Conservation (phyloP, 805 yeast genomes). For the Jamesozyma lodderae region DNA sequence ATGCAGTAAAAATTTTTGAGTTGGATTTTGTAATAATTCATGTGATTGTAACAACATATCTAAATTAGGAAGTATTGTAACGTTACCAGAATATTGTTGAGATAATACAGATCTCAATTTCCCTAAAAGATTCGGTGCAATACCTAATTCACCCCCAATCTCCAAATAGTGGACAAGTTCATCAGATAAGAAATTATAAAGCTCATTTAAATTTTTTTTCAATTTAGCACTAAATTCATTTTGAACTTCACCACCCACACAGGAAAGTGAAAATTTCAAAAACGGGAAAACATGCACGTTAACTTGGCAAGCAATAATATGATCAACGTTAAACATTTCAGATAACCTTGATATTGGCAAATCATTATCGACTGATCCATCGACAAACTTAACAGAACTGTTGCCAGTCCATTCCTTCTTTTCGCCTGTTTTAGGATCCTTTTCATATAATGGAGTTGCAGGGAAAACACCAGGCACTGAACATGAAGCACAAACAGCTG, state of each 20-base stretch:
- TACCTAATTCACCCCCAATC: constrained; percentile 64
- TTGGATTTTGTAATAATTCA: constrained; percentile 70
- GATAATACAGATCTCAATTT: constrained; percentile 68
- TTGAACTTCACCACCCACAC: constrained; percentile 62
- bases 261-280: constrained; percentile 54
- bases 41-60: constrained; percentile 45
- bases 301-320: constrained; percentile 94
- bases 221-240: constrained; percentile 48
- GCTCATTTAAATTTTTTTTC: constrained; percentile 41
- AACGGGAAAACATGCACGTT: constrained; percentile 94
- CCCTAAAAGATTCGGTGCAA: constrained; percentile 62
- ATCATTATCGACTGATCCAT: constrained; percentile 94
- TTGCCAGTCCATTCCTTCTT: constrained; percentile 71
- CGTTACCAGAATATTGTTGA: constrained; percentile 88
- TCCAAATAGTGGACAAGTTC: constrained; percentile 76
- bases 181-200: constrained; percentile 50
- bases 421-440: constrained; percentile 62
- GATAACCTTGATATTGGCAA: constrained; percentile 82
- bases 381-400: constrained; percentile 72
- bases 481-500: constrained; percentile 89
- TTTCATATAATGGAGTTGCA: constrained; percentile 76
- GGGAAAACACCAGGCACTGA: constrained; percentile 89
- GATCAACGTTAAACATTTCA: constrained; percentile 96
- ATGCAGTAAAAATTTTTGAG: constrained; percentile 61
- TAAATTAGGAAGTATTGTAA: constrained; percentile 81